Percentiles rank a stretch among this genome's conserved stretches.
Evolutionary conservation across 176 grass and related monocot species (phyloP).

Genomic region (Musa schizocarpa): DNA sequence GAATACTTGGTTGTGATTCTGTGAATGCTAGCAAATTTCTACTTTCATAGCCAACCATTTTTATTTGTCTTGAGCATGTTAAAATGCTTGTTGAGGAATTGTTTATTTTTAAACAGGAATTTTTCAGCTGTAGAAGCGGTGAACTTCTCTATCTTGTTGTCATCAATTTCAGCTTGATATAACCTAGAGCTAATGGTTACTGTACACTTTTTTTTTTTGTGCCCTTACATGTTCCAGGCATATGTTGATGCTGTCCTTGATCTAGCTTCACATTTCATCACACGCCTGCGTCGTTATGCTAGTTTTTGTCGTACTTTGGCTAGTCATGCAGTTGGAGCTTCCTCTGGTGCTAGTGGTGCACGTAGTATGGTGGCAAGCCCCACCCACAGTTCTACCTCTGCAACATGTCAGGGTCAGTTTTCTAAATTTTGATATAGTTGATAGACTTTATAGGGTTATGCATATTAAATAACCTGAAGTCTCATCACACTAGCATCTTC

Average conservation of each 20-base stretch:
- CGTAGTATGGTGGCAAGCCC: slow-evolving; percentile 87
- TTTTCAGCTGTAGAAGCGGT: background rate
- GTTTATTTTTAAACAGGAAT: background rate
- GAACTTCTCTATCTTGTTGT: slow-evolving; percentile 15
- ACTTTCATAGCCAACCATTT: background rate
- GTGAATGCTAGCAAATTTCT: no score
- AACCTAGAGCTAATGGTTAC: no score
- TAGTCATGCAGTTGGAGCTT: slow-evolving; percentile 94
- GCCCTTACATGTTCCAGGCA: slow-evolving; percentile 39
- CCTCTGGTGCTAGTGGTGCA: slow-evolving; percentile 62
- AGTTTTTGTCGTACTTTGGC: slow-evolving; percentile 98
- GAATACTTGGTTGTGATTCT: no score
- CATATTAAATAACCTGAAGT: background rate
- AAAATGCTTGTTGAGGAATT: background rate
- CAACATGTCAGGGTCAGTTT: slow-evolving; percentile 68
- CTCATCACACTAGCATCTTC: background rate
- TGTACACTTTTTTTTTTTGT: no score
- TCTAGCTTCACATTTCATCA: slow-evolving; percentile 97
- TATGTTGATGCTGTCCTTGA: slow-evolving; percentile 98
- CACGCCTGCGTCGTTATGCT: slow-evolving; percentile 86
- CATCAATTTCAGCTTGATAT: slow-evolving; percentile 12
- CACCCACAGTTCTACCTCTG: slow-evolving; percentile 66
- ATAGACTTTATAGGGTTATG: background rate
- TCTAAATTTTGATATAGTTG: background rate
- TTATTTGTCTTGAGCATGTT: background rate